Evolutionary conservation across 1,139 yeast genomes (phyloP), one percentile per base, ranked within the genome.

Genomic region (Debaryomycetaceae sp.): DNA sequence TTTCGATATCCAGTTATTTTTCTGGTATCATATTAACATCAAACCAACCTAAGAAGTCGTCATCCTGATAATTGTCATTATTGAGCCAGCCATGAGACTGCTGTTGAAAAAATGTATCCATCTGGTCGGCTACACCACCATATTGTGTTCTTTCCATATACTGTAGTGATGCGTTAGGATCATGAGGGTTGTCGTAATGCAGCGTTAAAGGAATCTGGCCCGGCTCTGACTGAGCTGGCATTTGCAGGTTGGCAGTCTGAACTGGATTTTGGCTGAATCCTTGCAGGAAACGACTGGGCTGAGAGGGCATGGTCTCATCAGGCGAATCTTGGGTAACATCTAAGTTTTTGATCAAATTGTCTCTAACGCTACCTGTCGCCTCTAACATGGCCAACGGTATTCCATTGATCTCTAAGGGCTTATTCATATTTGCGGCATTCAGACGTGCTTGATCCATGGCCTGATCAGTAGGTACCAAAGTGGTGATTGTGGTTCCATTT

Each of bases 31-130:
- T 64, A 51, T 69, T 73, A 74, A 69, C 82, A 59, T 90, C 97
- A 70, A 90, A 86, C 97, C 97, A 91, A n/a, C 97, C 97, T 42
- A 91, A 70, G 59, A 91, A 85, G 60, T 90, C 97, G 60, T 90
- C 97, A 46, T 73, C 78, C 46, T 68, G 70, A 47, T 81, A 81
- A 44, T 80, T 84, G 54, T 87, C 88, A 66, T 83, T 82, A 54
- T 71, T 70, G 38, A 72, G 57, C 96, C 96, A 88, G 31, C 89
- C 91, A 41, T 83, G 80, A 22, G 90, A 84, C 57, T 88, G 96
- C 65, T 85, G 90, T 59, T 84, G 88, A 72, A 87, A 77, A 63
- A 84, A 78, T 29, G 67, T 69, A 54, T 78, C 83, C 55, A 80
- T 63, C 58, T 75, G 78, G 49, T 75, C 67, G 3, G 70, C 65